Conservation (phyloP, 2,329 filamentous ascomycete genomes). For the Emmonsia crescens region DNA sequence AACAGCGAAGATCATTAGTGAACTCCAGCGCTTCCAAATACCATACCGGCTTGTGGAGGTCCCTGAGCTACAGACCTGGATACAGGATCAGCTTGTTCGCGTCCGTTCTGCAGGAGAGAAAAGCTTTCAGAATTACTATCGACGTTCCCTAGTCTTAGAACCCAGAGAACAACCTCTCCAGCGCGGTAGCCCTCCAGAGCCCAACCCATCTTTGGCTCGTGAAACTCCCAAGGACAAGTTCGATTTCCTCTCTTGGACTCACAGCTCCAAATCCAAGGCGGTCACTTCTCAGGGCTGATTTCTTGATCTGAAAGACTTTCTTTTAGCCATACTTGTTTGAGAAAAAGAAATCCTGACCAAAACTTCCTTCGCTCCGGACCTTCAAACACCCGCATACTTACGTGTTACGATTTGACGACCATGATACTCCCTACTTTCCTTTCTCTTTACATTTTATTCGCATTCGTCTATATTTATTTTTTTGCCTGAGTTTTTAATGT, state of each 20-base stretch:
- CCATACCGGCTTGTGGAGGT: constrained; percentile 76
- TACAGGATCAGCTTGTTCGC: constrained; percentile 66
- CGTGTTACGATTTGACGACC: constrained; percentile 17
- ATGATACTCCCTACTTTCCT: constrained; percentile 8
- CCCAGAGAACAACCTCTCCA: constrained; percentile 38
- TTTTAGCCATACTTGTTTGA: background rate
- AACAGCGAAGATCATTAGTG: constrained; percentile 89
- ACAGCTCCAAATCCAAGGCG: constrained; percentile 33
- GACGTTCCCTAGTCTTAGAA: constrained; percentile 74
- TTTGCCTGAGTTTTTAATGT: background rate
- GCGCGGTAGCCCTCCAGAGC: constrained; percentile 16
- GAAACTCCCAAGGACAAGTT: constrained; percentile 41
- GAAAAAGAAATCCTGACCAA: no score
- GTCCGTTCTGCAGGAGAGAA: constrained; percentile 57
- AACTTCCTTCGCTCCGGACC: constrained; percentile 8
- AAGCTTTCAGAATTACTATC: constrained; percentile 59
- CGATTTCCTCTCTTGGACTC: constrained; percentile 43
- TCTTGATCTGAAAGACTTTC: background rate
- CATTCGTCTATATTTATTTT: background rate
- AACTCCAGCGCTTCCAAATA: constrained; percentile 91
- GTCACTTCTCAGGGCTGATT: constrained; percentile 25
- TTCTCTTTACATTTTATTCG: constrained; percentile 1
- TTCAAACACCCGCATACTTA: constrained; percentile 4
- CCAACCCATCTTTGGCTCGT: constrained; percentile 21
- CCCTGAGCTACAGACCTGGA: constrained; percentile 85